Evolutionary conservation across 1,284 basidiomycete species (phyloP).

Genomic region (Cryptococcus hybrid): DNA sequence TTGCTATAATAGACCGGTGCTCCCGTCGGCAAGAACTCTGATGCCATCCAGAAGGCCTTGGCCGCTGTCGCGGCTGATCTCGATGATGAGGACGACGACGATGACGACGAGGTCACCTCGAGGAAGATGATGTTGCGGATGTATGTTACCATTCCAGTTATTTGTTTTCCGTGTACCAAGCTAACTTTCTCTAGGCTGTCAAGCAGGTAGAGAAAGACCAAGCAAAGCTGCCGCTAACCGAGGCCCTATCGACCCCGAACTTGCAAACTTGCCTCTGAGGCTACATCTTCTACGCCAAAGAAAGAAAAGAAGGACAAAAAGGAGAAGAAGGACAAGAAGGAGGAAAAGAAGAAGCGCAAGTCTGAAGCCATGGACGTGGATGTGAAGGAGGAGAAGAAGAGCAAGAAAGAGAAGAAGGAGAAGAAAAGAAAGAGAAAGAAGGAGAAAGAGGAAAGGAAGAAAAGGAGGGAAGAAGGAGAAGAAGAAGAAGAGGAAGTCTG

Average conservation of each 20-base stretch:
- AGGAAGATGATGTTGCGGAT: conserved; percentile 50
- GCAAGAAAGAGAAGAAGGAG: conserved; percentile 51
- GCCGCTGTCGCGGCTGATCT: conserved; percentile 66
- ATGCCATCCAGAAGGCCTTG: conserved; percentile 84
- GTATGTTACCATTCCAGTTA: conserved; percentile 11
- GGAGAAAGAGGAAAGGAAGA: conserved; percentile 10
- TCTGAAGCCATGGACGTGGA: conserved; percentile 20
- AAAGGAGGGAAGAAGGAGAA: conserved; percentile 37
- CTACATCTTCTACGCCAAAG: conserved; percentile 24
- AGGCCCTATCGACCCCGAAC: conserved; percentile 40
- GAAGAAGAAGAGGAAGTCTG: conserved; percentile 11
- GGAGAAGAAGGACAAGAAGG: conserved; percentile 44
- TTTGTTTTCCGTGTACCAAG: neutral
- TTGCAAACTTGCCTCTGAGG: conserved; percentile 37
- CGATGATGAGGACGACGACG: conserved; percentile 68
- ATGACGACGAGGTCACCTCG: conserved; percentile 56
- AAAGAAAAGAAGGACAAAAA: conserved; percentile 47
- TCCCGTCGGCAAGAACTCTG: conserved; percentile 79
- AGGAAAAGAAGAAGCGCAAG: conserved; percentile 32
- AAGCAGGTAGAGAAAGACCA: conserved; percentile 57
- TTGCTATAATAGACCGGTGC: conserved; percentile 58
- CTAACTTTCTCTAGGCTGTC: conserved; percentile 29
- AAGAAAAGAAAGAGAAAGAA: conserved; percentile 27
- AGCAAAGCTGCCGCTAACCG: conserved; percentile 26
- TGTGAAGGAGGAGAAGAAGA: conserved; percentile 33